These are phyloP conservation scores for Hypoxylon fuscum DNA, from an alignment of 495 filamentous ascomycete genomes.

Conservation along the genomic window DNA sequence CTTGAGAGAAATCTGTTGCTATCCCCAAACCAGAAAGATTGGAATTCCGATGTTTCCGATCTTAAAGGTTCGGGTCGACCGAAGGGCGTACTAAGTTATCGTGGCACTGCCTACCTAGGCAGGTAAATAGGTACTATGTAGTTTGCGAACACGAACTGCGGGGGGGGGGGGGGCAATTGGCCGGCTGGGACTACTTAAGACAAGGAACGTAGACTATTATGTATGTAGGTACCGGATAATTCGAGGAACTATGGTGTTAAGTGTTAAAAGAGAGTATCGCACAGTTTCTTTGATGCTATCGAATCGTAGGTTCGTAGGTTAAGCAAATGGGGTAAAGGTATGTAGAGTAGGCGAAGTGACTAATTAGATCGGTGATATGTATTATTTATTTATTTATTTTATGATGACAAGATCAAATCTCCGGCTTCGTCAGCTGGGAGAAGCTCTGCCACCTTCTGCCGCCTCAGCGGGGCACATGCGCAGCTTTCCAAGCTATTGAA, in stretches of 20 bases:
- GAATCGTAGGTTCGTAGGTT: too few relatives aligned
- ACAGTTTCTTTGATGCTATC: slow-evolving; percentile 2
- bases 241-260: not conserved
- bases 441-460: slow-evolving; percentile 32
- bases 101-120: too few relatives aligned
- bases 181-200: too few relatives aligned
- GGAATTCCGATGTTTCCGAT: slow-evolving; percentile 27
- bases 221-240: not conserved
- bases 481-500: too few relatives aligned
- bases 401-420: slow-evolving; percentile 23
- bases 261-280: not conserved
- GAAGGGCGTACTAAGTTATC: slow-evolving; percentile 13
- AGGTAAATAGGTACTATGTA: slow-evolving; percentile 1
- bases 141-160: slow-evolving; percentile 16
- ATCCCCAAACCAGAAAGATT: slow-evolving; percentile 1
- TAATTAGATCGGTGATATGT: slow-evolving; percentile 19
- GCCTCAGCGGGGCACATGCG: slow-evolving; percentile 34
- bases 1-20: slow-evolving; percentile 23
- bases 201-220: not conserved
- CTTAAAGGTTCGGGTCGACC: slow-evolving; percentile 1
- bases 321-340: not conserved
- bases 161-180: slow-evolving; percentile 23
- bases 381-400: slow-evolving; percentile 19
- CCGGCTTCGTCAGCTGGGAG: slow-evolving; percentile 33
- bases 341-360: slow-evolving; percentile 9